These are phyloP conservation scores for Pyrenochaeta sp. DNA, from an alignment of 2,329 filamentous ascomycete species.

Conservation along the genomic window DNA sequence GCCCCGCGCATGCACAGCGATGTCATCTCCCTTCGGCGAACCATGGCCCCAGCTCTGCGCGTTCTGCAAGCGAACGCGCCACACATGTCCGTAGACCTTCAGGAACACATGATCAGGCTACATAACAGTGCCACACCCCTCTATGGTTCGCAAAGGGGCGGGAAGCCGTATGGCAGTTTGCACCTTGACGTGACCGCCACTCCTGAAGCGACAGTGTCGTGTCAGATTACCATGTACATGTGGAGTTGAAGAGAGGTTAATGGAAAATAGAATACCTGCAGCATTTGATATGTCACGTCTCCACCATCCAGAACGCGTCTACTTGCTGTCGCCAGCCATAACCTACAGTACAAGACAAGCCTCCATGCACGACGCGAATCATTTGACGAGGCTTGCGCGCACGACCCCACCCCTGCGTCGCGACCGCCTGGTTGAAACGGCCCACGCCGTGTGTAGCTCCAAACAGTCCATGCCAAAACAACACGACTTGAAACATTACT, in stretches of 20 bases:
- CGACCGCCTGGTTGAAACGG: neutral
- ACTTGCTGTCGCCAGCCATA: neutral
- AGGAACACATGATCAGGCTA: no score
- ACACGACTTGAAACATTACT: no score
- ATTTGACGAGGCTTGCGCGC: neutral
- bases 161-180: neutral
- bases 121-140: no score
- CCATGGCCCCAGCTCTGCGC: neutral
- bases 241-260: neutral
- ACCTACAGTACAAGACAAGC: neutral
- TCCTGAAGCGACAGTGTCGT: neutral
- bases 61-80: neutral
- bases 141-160: neutral
- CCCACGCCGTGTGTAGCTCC: no score
- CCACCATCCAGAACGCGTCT: neutral
- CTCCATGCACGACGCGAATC: neutral
- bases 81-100: neutral
- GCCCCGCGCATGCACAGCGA: constrained; percentile 1
- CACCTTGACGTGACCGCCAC: neutral
- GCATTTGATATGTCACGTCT: neutral
- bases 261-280: neutral
- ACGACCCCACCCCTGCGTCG: neutral
- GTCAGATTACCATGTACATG: neutral
- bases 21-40: neutral
- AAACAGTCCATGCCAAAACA: no score